phyloP scores from a whole-genome alignment of 192 early-diverging fungal species.

The Linnemannia schmuckeri region DNA sequence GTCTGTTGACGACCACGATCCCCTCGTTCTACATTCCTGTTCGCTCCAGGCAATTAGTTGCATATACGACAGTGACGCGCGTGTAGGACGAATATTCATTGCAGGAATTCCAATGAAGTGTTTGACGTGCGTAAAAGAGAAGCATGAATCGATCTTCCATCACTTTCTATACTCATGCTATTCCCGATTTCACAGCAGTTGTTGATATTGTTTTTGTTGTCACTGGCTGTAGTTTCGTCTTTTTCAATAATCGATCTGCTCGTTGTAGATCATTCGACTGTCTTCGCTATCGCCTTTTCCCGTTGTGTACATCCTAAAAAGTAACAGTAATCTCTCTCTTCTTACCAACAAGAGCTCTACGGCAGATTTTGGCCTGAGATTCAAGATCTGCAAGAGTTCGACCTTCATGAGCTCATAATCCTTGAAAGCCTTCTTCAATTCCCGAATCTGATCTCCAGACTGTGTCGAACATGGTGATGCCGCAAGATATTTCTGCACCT shows the following conservation, averaged over 20 bases:
- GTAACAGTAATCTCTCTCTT: too few species aligned
- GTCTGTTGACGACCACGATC: not conserved
- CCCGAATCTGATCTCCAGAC: constrained; percentile 62
- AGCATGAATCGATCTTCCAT: not conserved
- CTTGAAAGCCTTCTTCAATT: constrained; percentile 60
- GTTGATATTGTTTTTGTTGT: too few species aligned
- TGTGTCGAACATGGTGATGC: constrained; percentile 71
- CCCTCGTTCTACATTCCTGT: not conserved
- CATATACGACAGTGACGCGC: not conserved
- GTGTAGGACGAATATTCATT: not conserved
- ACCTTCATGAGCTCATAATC: constrained; percentile 74
- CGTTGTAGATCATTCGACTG: too few species aligned
- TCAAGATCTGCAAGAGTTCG: constrained; percentile 82
- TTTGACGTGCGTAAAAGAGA: not conserved
- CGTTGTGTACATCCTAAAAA: too few species aligned
- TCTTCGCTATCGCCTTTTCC: too few species aligned
- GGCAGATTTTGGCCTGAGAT: constrained; percentile 71
- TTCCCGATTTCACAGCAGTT: too few species aligned
- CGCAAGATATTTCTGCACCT: constrained; percentile 70
- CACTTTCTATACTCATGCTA: not conserved
- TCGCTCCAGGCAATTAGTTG: not conserved
- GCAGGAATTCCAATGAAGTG: not conserved
- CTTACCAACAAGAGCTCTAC: constrained; percentile 78
- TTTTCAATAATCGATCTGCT: too few species aligned
- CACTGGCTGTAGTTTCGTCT: too few species aligned